These are phyloP conservation scores for Aureobasidium mangrovei DNA, from an alignment of 2,329 filamentous ascomycete species.

Conservation along the genomic window DNA sequence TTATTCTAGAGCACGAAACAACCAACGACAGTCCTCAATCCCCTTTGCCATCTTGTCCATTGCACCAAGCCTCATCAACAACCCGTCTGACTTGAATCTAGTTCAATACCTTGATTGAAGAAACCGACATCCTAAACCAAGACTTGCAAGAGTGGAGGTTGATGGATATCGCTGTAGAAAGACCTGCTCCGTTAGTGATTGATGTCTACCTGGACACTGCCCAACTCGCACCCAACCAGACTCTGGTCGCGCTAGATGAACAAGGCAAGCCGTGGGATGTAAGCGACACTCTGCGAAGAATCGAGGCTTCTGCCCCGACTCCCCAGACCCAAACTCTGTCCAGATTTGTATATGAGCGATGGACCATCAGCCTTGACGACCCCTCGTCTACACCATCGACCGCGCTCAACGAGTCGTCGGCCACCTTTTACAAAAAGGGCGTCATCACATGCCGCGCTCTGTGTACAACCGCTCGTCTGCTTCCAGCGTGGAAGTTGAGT, in stretches of 20 bases:
- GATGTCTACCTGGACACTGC: conserved; percentile 66
- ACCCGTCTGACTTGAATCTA: conserved; percentile 31
- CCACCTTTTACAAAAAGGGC: conserved; percentile 92
- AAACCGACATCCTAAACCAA: conserved; percentile 78
- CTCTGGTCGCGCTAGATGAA: conserved; percentile 78
- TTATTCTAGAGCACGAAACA: conserved; percentile 5
- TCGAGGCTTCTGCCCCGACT: conserved; percentile 38
- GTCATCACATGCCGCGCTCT: conserved; percentile 90
- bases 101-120: conserved; percentile 93
- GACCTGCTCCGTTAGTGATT: conserved; percentile 75
- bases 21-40: not conserved
- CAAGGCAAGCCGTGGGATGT: conserved; percentile 91
- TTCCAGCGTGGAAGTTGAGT: conserved; percentile 81
- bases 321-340: conserved; percentile 44
- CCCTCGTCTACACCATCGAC: conserved; percentile 44
- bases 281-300: conserved; percentile 65
- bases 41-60: not conserved
- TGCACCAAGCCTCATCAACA: not conserved
- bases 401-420: conserved; percentile 54
- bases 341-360: conserved; percentile 82
- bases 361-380: conserved; percentile 74
- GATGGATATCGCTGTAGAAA: conserved; percentile 66
- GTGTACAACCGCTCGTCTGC: conserved; percentile 69
- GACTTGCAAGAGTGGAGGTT: conserved; percentile 74
- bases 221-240: conserved; percentile 72